These are phyloP conservation scores for Trifolium repens DNA, from an alignment of 306 rosid genomes.

Conservation along the genomic window DNA sequence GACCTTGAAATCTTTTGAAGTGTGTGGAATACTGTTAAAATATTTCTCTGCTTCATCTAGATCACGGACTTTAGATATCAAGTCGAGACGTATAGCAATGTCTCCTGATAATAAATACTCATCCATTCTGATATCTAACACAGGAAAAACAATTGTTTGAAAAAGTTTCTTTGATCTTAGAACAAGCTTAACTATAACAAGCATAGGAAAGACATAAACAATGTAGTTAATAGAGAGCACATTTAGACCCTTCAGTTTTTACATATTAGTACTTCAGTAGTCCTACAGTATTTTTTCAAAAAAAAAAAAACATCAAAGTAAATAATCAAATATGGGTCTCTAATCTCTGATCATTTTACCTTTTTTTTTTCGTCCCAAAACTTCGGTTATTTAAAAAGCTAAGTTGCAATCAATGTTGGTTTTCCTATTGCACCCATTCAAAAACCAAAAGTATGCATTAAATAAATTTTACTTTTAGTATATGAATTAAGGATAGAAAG, in stretches of 20 bases:
- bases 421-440: too few species aligned
- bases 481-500: too few species aligned
- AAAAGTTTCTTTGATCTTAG: not conserved
- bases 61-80: slow-evolving; percentile 62
- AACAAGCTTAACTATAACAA: not conserved
- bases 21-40: slow-evolving; percentile 44
- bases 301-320: too few species aligned
- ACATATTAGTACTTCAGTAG: not conserved
- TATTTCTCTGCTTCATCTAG: slow-evolving; percentile 60
- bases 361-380: too few species aligned
- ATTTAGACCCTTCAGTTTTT: not conserved
- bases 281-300: not conserved
- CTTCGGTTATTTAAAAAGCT: too few species aligned
- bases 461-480: too few species aligned
- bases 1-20: slow-evolving; percentile 50
- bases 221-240: not conserved
- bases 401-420: too few species aligned
- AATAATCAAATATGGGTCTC: too few species aligned
- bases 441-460: too few species aligned
- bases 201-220: not conserved
- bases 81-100: slow-evolving; percentile 50
- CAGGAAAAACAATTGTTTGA: slow-evolving; percentile 10
- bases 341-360: too few species aligned
- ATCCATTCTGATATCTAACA: slow-evolving; percentile 65
- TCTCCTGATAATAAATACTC: slow-evolving; percentile 32